Conservation (phyloP, 2,329 filamentous ascomycete genomes). For the Paracorniculantispora psalliotae region DNA sequence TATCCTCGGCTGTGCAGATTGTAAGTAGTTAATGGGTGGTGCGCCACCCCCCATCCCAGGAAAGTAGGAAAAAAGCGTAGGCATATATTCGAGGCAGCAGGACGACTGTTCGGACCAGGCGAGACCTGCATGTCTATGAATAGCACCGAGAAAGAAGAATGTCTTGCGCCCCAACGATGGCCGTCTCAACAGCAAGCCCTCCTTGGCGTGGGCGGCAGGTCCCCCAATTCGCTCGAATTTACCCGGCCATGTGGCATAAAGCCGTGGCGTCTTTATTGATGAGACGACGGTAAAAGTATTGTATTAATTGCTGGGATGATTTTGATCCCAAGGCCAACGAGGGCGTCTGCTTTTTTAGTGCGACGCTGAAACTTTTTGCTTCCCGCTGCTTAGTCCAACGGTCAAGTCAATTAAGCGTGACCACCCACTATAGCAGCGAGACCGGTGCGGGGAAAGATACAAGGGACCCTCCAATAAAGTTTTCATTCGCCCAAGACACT, state of each 20-base stretch:
- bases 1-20: not conserved
- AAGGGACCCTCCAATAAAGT: constrained; percentile 1
- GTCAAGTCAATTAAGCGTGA: not conserved
- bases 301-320: not conserved
- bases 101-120: not conserved
- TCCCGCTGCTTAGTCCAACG: not conserved
- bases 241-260: constrained; percentile 6
- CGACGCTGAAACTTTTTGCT: not conserved
- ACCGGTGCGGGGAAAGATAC: constrained; percentile 2
- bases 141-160: constrained; percentile 1
- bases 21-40: too few relatives aligned
- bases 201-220: not conserved
- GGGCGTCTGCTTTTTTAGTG: too few relatives aligned
- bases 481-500: not conserved
- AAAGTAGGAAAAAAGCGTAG: too few relatives aligned
- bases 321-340: not conserved
- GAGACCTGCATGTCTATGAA: constrained; percentile 14
- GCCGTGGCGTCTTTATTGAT: not conserved
- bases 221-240: not conserved
- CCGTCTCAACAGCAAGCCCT: not conserved
- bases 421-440: not conserved
- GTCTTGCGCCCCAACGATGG: not conserved
- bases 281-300: too few relatives aligned
- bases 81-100: too few relatives aligned
- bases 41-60: not conserved